Evolutionary conservation across 2,329 filamentous ascomycete genomes (phyloP), one percentile per base, ranked within the genome.

Genomic region (Ophiocordyceps camponoti-leonardi): DNA sequence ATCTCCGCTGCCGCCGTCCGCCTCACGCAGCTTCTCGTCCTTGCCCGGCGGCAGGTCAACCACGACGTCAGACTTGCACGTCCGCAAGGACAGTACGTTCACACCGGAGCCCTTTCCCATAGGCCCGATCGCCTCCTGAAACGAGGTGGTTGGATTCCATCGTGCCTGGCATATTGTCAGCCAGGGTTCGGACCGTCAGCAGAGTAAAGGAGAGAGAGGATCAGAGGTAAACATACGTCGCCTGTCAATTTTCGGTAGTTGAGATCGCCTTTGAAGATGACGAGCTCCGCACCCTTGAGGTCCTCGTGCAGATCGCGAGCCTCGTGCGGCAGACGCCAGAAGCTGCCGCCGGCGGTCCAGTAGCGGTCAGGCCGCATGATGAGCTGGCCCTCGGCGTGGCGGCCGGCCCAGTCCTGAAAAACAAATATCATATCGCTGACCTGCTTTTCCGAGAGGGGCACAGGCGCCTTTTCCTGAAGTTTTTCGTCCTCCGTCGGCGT

Each of bases 191-290:
- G 26, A 28, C 7, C 10, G 7, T 5, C 26, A 28, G 26, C 26
- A 28, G n/a, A 33, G 31, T 2, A n/a, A n/a, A 4, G 16, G 16
- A n/a, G 13, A 10, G 31, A n/a, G 31, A 10, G 31, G 11, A 19
- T 11, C 10, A 19, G 35, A 20, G 35, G 11, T 11, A 18, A 26
- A 49, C 81, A 68, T 66, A 90, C 86, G 69, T 98, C 92, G 43
- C 78, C 83, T 28, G 83, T 87, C 52, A 98, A 63, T 63, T 98
- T 98, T 49, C 92, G 73, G 63, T 96, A 98, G 66, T 98, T 98
- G 53, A 98, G 61, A 59, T 98, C 92, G 3, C 92, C 92, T 69
- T 98, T 98, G 71, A 96, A 96, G 46, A 98, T 79, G 13, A 94
- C 86, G 18, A 98, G 69, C 61, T 94, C 85, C 52, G 83, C 85